Percentiles rank a stretch among this genome's conserved stretches.
Conservation (phyloP, 768 basidiomycete species). For the Lenzites betulinus region DNA sequence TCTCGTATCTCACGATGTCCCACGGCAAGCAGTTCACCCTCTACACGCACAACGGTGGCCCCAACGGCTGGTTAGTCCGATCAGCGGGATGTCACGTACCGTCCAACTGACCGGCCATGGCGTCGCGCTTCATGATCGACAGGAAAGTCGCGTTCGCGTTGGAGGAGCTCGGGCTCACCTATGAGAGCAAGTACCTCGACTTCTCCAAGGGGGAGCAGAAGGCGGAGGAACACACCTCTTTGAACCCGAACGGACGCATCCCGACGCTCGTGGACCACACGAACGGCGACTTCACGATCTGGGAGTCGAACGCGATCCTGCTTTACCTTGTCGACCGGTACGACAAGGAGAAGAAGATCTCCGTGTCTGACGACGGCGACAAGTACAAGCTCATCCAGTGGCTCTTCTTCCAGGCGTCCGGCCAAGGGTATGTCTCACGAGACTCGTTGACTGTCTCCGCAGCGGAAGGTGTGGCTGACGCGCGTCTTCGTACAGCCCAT, state of each 20-base stretch:
- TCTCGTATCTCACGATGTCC: constrained; percentile 22
- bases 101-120: neutral
- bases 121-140: neutral
- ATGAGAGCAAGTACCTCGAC: constrained; percentile 32
- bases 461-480: neutral
- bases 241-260: constrained; percentile 40
- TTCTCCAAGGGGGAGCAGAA: constrained; percentile 31
- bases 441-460: no score
- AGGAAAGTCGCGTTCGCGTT: constrained; percentile 32
- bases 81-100: no score
- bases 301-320: constrained; percentile 45
- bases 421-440: constrained; percentile 26
- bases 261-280: constrained; percentile 39
- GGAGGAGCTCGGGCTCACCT: constrained; percentile 31
- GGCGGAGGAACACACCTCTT: constrained; percentile 25
- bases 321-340: constrained; percentile 46
- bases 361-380: constrained; percentile 18
- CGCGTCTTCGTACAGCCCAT: constrained; percentile 17
- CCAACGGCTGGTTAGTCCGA: constrained; percentile 28
- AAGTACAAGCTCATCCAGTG: constrained; percentile 36
- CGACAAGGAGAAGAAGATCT: constrained; percentile 42
- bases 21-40: constrained; percentile 35
- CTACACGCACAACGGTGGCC: constrained; percentile 27
- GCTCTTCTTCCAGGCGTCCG: constrained; percentile 45
- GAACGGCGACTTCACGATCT: constrained; percentile 35